phyloP scores from a whole-genome alignment of 2,329 filamentous ascomycete genomes.

The Colletotrichum tabaci region DNA sequence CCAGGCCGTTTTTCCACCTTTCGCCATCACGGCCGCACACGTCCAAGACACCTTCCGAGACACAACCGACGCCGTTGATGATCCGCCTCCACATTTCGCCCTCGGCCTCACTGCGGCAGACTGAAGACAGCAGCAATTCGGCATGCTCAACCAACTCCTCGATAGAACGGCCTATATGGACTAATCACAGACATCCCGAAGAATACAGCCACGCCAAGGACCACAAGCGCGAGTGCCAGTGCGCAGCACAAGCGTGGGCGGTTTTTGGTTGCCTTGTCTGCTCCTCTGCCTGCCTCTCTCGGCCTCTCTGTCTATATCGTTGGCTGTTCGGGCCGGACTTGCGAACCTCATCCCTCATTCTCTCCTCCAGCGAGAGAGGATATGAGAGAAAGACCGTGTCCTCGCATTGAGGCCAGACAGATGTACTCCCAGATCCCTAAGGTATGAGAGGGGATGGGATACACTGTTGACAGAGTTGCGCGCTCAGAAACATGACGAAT shows the following conservation, averaged over 20 bases:
- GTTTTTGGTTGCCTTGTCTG: neutral
- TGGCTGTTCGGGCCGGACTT: slow-evolving; percentile 7
- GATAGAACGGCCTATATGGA: slow-evolving; percentile 7
- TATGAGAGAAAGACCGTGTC: neutral
- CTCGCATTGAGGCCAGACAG: slow-evolving; percentile 17
- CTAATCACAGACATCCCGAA: slow-evolving; percentile 1
- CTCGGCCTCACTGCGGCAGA: slow-evolving; percentile 19
- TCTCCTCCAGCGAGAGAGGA: neutral
- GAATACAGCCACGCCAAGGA: slow-evolving; percentile 26
- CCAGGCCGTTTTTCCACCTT: slow-evolving; percentile 29
- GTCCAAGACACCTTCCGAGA: slow-evolving; percentile 21
- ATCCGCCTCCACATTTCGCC: slow-evolving; percentile 29
- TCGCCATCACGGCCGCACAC: slow-evolving; percentile 33
- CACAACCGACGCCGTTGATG: slow-evolving; percentile 35
- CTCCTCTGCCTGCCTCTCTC: neutral
- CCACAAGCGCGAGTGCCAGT: slow-evolving; percentile 14
- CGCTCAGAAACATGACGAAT: slow-evolving; percentile 41
- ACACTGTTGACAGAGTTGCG: slow-evolving; percentile 12
- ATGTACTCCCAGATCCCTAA: slow-evolving; percentile 7
- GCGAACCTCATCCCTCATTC: neutral
- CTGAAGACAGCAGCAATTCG: slow-evolving; percentile 20
- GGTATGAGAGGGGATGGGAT: slow-evolving; percentile 10
- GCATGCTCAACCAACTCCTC: neutral
- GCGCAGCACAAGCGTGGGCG: slow-evolving; percentile 30
- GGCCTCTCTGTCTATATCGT: neutral